A percentile compares a stretch with the other conserved stretches of the same genome.
phyloP scores from a whole-genome alignment of 116 monocot genomes.

The Posidonia oceanica region DNA sequence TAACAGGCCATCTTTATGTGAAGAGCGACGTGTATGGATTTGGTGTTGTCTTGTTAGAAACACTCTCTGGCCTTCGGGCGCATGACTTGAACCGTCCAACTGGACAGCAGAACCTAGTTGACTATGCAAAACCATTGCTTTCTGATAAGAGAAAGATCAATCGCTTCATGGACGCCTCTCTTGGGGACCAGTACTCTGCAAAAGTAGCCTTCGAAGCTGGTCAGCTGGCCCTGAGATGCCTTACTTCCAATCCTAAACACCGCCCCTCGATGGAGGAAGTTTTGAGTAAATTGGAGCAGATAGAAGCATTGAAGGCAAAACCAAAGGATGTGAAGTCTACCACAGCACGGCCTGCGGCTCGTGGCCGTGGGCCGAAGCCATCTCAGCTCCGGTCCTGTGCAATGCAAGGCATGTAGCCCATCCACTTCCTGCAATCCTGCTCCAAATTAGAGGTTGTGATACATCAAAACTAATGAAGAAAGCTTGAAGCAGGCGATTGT shows the following conservation, averaged over 20 bases:
- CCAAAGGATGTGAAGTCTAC: no score
- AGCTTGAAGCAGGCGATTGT: no score
- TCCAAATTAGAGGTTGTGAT: no score
- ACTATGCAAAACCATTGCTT: conserved; percentile 64
- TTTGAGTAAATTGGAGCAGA: conserved; percentile 29
- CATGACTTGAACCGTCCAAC: conserved; percentile 40
- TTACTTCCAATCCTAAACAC: conserved; percentile 26
- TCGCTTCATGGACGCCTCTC: conserved; percentile 53
- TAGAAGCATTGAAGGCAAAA: conserved; percentile 6
- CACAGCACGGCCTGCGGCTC: no score
- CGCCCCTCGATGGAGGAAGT: conserved; percentile 70
- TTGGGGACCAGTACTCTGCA: conserved; percentile 54
- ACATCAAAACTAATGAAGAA: no score
- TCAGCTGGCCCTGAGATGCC: conserved; percentile 33
- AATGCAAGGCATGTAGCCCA: no score
- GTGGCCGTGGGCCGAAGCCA: no score
- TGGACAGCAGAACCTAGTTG: conserved; percentile 52
- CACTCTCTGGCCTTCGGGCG: conserved; percentile 59
- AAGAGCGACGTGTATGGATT: conserved; percentile 95
- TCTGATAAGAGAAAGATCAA: conserved; percentile 41
- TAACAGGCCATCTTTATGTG: conserved; percentile 76
- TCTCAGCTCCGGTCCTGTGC: no score
- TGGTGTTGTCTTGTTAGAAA: conserved; percentile 81
- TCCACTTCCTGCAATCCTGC: no score
- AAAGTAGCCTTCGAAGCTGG: conserved; percentile 35